These are phyloP conservation scores for Chrysoporthe cubensis DNA, from an alignment of 2,329 filamentous ascomycete genomes.

Conservation along the genomic window DNA sequence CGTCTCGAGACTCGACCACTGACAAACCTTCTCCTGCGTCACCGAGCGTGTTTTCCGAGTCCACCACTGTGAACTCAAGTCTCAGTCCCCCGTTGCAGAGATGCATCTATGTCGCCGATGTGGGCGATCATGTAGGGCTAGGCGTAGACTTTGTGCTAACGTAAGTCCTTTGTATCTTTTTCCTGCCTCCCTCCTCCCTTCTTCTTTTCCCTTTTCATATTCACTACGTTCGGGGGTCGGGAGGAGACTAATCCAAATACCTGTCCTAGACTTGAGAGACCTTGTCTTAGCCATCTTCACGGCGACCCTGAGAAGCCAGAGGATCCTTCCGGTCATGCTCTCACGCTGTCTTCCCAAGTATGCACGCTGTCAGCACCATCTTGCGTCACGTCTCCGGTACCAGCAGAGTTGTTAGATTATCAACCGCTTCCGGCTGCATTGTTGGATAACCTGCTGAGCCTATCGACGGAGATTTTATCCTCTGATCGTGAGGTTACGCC, in stretches of 20 bases:
- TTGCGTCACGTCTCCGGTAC: background rate
- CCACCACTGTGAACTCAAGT: background rate
- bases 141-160: constrained; percentile 42
- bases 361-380: constrained; percentile 17
- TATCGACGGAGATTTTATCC: constrained; percentile 32
- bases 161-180: constrained; percentile 28
- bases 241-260: background rate
- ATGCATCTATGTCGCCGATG: constrained; percentile 27
- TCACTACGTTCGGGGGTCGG: too few relatives aligned
- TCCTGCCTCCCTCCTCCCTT: background rate
- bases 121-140: constrained; percentile 31
- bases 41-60: constrained; percentile 3
- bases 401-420: constrained; percentile 11
- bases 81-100: background rate
- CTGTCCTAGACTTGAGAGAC: constrained; percentile 34
- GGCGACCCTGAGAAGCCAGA: constrained; percentile 34
- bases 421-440: constrained; percentile 30
- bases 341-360: constrained; percentile 35
- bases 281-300: constrained; percentile 36
- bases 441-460: constrained; percentile 33
- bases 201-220: background rate
- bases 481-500: constrained; percentile 44
- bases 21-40: constrained; percentile 8
- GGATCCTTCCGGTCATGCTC: constrained; percentile 35
- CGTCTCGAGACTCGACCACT: background rate